phyloP scores from a whole-genome alignment of 768 basidiomycete species.

The Sporobolomyces roseus region DNA sequence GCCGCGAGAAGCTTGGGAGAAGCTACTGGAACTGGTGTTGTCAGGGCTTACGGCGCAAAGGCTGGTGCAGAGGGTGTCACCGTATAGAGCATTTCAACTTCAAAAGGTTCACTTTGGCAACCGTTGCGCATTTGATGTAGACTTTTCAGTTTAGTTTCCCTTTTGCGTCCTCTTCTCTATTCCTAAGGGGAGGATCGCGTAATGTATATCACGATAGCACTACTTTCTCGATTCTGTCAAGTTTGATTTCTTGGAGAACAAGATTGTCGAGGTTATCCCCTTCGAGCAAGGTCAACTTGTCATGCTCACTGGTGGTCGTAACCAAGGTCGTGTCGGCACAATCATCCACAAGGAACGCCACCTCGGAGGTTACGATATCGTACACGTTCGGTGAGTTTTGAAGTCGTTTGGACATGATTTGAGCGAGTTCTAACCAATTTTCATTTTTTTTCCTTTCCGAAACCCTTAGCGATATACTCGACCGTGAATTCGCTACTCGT shows the following conservation, averaged over 20 bases:
- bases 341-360: conserved; percentile 97
- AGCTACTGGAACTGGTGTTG: conserved; percentile 34
- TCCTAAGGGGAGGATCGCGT: background rate
- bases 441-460: background rate
- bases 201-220: background rate
- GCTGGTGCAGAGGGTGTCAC: conserved; percentile 17
- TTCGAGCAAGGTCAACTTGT: conserved; percentile 93
- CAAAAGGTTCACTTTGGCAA: background rate
- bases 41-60: conserved; percentile 36
- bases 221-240: background rate
- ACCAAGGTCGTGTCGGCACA: conserved; percentile 97
- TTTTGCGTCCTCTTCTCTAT: background rate
- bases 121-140: background rate
- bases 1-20: conserved; percentile 38
- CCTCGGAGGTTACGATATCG: conserved; percentile 96
- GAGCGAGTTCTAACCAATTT: too few relatives aligned
- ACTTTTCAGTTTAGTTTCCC: background rate
- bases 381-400: conserved; percentile 47
- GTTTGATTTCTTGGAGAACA: conserved; percentile 86
- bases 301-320: conserved; percentile 97
- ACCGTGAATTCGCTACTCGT: conserved; percentile 94
- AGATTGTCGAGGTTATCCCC: conserved; percentile 84
- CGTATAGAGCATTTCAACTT: background rate
- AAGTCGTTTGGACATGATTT: background rate
- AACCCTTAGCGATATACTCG: conserved; percentile 85